phyloP scores from a whole-genome alignment of 495 filamentous ascomycete genomes.

The Lasiosphaeria ovina region DNA sequence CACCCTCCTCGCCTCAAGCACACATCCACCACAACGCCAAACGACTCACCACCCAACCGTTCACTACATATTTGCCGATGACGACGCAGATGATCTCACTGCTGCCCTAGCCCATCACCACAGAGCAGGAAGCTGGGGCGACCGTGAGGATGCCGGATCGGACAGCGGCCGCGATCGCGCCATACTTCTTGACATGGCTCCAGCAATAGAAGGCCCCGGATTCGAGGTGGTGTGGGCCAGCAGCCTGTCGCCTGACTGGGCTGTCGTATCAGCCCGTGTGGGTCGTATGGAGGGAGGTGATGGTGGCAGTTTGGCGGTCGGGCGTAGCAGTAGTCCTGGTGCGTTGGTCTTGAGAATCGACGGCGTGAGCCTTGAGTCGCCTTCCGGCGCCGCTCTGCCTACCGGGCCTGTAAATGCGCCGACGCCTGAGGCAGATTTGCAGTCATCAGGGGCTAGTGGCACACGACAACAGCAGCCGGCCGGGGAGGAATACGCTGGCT shows the following conservation, averaged over 20 bases:
- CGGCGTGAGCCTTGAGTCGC: slow-evolving; percentile 47
- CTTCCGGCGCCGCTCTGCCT: slow-evolving; percentile 2
- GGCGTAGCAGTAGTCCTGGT: slow-evolving; percentile 27
- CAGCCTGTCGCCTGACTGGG: slow-evolving; percentile 48
- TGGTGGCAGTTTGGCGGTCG: slow-evolving; percentile 24
- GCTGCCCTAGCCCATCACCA: slow-evolving; percentile 43
- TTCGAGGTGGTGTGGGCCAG: slow-evolving; percentile 47
- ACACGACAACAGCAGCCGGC: slow-evolving; percentile 25
- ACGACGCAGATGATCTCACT: slow-evolving; percentile 66
- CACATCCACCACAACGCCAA: slow-evolving; percentile 28
- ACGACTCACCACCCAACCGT: slow-evolving; percentile 72
- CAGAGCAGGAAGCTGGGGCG: slow-evolving; percentile 11
- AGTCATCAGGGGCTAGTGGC: slow-evolving; percentile 35
- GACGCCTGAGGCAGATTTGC: slow-evolving; percentile 25
- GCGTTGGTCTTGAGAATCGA: slow-evolving; percentile 68
- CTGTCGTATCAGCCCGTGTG: slow-evolving; percentile 41
- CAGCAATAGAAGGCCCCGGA: slow-evolving; percentile 46
- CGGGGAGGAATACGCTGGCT: slow-evolving; percentile 46
- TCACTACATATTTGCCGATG: slow-evolving; percentile 88
- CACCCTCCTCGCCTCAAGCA: slow-evolving; percentile 55
- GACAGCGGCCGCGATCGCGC: slow-evolving; percentile 45
- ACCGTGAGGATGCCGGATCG: slow-evolving; percentile 14
- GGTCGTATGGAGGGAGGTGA: slow-evolving; percentile 39
- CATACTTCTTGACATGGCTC: slow-evolving; percentile 54
- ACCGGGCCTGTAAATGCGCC: slow-evolving; percentile 23